phyloP scores from a whole-genome alignment of 306 rosid species.

The barrel medic (Medicago truncatula) region DNA sequence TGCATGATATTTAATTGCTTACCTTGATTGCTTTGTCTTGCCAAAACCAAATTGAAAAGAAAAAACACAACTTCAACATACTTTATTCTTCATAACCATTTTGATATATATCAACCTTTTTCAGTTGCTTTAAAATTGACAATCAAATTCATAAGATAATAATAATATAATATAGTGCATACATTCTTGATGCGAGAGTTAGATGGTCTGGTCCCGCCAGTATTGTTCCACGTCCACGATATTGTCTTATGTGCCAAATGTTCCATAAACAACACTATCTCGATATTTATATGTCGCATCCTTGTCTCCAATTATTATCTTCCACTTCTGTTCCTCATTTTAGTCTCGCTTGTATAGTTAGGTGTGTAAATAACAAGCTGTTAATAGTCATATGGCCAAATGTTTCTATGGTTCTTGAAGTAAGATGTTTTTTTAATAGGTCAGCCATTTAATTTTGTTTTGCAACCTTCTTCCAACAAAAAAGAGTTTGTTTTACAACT shows the following conservation, averaged over 20 bases:
- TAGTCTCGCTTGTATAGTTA: neutral
- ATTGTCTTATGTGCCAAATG: neutral
- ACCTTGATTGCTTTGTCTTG: neutral
- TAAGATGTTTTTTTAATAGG: too few species aligned
- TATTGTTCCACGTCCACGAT: slow-evolving; percentile 2
- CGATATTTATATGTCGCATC: neutral
- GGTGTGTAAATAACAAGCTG: neutral
- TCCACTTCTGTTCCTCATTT: neutral
- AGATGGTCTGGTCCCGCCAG: neutral
- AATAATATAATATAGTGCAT: neutral
- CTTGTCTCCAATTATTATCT: slow-evolving; percentile 2
- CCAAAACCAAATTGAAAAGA: slow-evolving; percentile 4
- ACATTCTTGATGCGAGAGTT: neutral
- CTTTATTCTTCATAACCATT: neutral
- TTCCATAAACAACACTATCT: neutral
- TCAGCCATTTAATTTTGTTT: too few species aligned
- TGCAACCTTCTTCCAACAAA: too few species aligned
- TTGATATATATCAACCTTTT: neutral
- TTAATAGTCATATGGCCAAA: too few species aligned
- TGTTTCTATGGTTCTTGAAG: too few species aligned
- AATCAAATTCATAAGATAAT: neutral
- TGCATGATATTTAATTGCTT: neutral
- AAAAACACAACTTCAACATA: neutral
- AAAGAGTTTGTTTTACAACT: too few species aligned
- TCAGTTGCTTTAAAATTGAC: neutral